These are phyloP conservation scores for Linnemannia exigua DNA, from an alignment of 192 early-diverging fungal species.

Conservation along the genomic window DNA sequence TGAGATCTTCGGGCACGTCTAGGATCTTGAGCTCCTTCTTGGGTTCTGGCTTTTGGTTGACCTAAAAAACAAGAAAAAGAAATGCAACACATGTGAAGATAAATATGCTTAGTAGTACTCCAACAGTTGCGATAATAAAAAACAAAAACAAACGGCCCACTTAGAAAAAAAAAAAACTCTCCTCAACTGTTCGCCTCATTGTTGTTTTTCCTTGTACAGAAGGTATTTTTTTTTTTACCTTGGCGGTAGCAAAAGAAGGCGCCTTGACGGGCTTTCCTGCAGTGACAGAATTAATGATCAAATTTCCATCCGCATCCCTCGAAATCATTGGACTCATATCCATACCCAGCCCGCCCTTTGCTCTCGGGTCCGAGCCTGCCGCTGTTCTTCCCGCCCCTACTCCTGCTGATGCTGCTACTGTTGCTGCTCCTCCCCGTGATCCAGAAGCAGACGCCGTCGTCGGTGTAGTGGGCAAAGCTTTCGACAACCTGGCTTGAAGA, in stretches of 20 bases:
- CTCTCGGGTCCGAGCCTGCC: conserved; percentile 20
- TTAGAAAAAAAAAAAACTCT: no score
- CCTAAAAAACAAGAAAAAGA: conserved; percentile 25
- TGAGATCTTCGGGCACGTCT: conserved; percentile 62
- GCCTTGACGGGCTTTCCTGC: conserved; percentile 27
- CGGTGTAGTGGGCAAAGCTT: background rate
- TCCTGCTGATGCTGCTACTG: background rate
- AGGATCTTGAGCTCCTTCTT: conserved; percentile 66
- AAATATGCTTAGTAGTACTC: no score
- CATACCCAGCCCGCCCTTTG: conserved; percentile 30
- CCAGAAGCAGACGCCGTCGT: background rate
- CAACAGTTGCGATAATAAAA: conserved; percentile 3
- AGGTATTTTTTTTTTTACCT: conserved; percentile 33
- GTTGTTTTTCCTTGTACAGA: background rate
- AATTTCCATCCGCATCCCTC: conserved; percentile 44
- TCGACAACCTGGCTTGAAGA: conserved; percentile 8
- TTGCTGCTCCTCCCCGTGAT: background rate
- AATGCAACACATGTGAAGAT: background rate
- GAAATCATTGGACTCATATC: conserved; percentile 46
- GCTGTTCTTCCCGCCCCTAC: conserved; percentile 6
- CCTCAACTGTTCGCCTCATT: no score
- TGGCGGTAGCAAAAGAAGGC: conserved; percentile 50
- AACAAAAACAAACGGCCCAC: background rate
- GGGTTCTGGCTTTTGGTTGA: conserved; percentile 53
- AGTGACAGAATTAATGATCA: conserved; percentile 45